phyloP scores from a whole-genome alignment of 1,284 basidiomycete genomes.

The Cronartium ribicola region DNA sequence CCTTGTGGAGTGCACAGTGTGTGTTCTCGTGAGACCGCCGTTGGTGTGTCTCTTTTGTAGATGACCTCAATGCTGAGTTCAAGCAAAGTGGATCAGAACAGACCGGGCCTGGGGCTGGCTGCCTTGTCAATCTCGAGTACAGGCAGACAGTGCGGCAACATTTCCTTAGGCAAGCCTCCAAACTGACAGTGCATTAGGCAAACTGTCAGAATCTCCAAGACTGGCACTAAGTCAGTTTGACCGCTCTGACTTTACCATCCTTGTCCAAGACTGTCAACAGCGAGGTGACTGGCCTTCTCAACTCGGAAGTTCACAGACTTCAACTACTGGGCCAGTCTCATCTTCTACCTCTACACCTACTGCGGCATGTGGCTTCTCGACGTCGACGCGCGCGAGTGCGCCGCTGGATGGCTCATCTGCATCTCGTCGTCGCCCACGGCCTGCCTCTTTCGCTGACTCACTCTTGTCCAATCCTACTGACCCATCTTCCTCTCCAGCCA shows the following conservation, averaged over 20 bases:
- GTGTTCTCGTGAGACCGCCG: no score
- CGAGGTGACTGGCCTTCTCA: constrained; percentile 27
- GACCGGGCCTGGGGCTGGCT: no score
- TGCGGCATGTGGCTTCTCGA: neutral
- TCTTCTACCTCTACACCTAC: neutral
- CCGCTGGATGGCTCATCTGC: neutral
- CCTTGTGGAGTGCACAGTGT: no score
- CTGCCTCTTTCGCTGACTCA: constrained; percentile 24
- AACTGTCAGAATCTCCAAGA: no score
- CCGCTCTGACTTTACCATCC: neutral
- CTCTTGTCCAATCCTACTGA: constrained; percentile 13
- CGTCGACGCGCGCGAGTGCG: neutral
- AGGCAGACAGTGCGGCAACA: no score
- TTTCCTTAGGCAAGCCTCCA: no score
- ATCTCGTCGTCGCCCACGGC: neutral
- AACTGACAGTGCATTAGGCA: no score
- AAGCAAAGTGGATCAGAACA: no score
- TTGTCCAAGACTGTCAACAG: constrained; percentile 30
- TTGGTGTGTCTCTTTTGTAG: no score
- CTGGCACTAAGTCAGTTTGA: no score
- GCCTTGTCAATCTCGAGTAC: no score
- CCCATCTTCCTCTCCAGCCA: constrained; percentile 6
- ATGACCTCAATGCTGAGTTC: no score
- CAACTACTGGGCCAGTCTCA: neutral
- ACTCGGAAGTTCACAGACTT: neutral